phyloP scores from a whole-genome alignment of 1,139 yeast species.

The Pichia sp. region DNA sequence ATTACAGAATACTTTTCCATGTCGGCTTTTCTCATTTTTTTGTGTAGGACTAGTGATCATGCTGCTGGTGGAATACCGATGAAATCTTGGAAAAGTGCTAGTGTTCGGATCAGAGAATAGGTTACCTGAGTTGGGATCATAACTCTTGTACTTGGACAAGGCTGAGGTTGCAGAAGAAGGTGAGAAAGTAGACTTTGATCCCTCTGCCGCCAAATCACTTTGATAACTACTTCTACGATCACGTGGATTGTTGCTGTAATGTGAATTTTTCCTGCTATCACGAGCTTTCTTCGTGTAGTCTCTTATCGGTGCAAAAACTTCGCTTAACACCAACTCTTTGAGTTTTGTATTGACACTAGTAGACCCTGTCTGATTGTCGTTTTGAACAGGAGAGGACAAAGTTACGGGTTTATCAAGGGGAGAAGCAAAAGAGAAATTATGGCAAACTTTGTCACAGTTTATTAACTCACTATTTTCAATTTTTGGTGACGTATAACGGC shows the following conservation, averaged over 20 bases:
- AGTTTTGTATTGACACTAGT: slow-evolving; percentile 62
- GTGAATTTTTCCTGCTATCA: slow-evolving; percentile 14
- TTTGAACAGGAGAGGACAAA: slow-evolving; percentile 24
- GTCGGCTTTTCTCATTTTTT: not conserved
- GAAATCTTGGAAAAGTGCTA: slow-evolving; percentile 15
- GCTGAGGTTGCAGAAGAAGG: slow-evolving; percentile 14
- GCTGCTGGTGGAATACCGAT: slow-evolving; percentile 29
- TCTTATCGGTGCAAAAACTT: slow-evolving; percentile 59
- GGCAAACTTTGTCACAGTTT: not conserved
- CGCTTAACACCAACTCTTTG: slow-evolving; percentile 62
- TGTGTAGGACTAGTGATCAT: slow-evolving; percentile 13
- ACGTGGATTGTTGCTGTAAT: slow-evolving; percentile 3
- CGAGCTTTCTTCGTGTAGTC: slow-evolving; percentile 28
- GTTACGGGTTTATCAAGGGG: not conserved
- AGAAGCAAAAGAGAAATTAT: not conserved
- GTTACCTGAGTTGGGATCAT: not conserved
- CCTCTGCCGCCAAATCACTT: slow-evolving; percentile 5
- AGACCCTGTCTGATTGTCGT: slow-evolving; percentile 44
- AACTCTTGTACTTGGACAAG: not conserved
- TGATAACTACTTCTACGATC: slow-evolving; percentile 12
- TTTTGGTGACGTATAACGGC: slow-evolving; percentile 48
- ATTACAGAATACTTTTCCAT: not conserved
- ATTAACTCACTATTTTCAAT: slow-evolving; percentile 1
- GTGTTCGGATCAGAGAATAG: not conserved
- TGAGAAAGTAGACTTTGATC: slow-evolving; percentile 8